A percentile compares a stretch with the other conserved stretches of the same genome.
Conservation (phyloP, 371 early-diverging fungal species). For the Rhizopus stolonifer region DNA sequence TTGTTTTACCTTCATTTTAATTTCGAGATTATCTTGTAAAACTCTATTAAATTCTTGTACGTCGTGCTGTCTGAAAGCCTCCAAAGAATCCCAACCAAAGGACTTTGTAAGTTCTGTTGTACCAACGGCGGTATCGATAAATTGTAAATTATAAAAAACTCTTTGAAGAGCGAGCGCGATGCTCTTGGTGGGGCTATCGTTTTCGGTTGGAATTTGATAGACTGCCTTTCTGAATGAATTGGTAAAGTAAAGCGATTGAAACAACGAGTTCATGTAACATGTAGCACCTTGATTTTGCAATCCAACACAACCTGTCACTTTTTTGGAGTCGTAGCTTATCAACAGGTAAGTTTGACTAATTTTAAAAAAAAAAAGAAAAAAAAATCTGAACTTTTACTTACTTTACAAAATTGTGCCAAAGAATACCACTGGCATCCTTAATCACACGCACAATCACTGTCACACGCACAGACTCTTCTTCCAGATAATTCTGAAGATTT, state of each 20-base stretch:
- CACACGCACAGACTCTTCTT: slow-evolving; percentile 62
- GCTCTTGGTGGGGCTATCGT: slow-evolving; percentile 80
- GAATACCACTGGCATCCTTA: slow-evolving; percentile 84
- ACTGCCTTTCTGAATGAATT: slow-evolving; percentile 90
- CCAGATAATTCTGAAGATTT: slow-evolving; percentile 36
- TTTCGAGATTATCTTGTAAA: slow-evolving; percentile 92
- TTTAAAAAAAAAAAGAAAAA: too few relatives aligned
- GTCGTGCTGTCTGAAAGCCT: slow-evolving; percentile 95
- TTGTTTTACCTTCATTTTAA: slow-evolving; percentile 71
- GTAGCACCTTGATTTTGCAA: slow-evolving; percentile 98
- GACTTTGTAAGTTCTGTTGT: slow-evolving; percentile 93
- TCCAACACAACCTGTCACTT: slow-evolving; percentile 91
- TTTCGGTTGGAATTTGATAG: slow-evolving; percentile 87
- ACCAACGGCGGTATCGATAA: slow-evolving; percentile 65
- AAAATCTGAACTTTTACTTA: too few relatives aligned
- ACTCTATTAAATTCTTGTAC: slow-evolving; percentile 96
- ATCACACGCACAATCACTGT: slow-evolving; percentile 78
- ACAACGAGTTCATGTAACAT: slow-evolving; percentile 98
- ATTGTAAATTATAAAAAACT: slow-evolving; percentile 89
- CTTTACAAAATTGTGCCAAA: slow-evolving; percentile 93
- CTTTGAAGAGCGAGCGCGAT: slow-evolving; percentile 89
- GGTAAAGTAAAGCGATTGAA: slow-evolving; percentile 96
- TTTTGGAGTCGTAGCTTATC: slow-evolving; percentile 88
- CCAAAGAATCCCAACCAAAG: slow-evolving; percentile 95
- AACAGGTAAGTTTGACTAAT: too few relatives aligned